Evolutionary conservation across 306 rosid species (phyloP), one percentile per base, ranked within the genome.

Genomic region (Arachis hypogaea): DNA sequence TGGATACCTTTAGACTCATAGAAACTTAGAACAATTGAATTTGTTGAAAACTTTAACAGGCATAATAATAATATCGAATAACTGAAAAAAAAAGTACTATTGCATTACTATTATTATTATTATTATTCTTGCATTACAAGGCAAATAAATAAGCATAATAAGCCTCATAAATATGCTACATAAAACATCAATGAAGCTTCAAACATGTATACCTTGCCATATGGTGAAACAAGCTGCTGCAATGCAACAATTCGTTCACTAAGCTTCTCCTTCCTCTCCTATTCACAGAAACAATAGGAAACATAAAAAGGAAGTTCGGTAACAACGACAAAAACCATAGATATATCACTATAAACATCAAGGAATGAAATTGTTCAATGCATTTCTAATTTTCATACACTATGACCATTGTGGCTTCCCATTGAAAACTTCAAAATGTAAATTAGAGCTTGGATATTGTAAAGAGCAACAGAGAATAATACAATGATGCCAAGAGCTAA

Each of bases 151-250:
- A 54, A 72, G 71, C 66, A 29, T 33, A 47, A 50, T 58, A 54
- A 54, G 59, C 56, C 75, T 30, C 16, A 2, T 8, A 44, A 40
- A 61, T 51, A 64, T 55, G 49, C 16, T 7, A 16, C 22, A 51
- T 33, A 66, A 75, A 40, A 55, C 44, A 52, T 30, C 56, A 9
- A 45, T 52, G 67, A 7, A 74, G 51, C 63, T 52, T 62, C 16
- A 68, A 14, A 65, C 46, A 43, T 29, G 73, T 59, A 40, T 81
- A 93, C 98, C 98, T 89, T 94, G 79, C 99, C 99, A 70, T 81
- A 91, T 68, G 99, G 99, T 12, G 99, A 94, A 84, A 94, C 99
- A 74, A 94, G 96, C 82, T 94, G 97, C 82, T 94, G 99, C 74
- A 94, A 79, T 47, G 99, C 92, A 41, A 86, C 88, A 73, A 94